Conservation (phyloP, 1,284 basidiomycete species). For the Ceratobasidium sp. region DNA sequence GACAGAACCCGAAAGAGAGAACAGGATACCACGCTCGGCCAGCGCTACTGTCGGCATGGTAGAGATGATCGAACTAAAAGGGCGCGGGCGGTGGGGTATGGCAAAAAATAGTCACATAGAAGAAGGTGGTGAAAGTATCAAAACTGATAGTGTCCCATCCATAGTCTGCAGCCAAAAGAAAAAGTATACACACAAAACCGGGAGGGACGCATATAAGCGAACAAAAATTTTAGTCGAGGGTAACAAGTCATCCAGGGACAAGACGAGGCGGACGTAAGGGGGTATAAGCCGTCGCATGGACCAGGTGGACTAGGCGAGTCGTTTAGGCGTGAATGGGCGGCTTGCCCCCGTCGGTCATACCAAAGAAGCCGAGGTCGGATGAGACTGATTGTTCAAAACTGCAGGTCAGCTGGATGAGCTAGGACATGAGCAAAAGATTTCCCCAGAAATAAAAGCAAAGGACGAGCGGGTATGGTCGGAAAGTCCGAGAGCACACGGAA, state of each 20-base stretch:
- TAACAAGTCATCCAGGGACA: not conserved
- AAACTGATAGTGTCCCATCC: constrained; percentile 38
- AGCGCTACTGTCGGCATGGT: constrained; percentile 46
- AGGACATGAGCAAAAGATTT: constrained; percentile 36
- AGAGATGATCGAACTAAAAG: constrained; percentile 32
- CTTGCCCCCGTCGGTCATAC: constrained; percentile 36
- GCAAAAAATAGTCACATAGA: constrained; percentile 39
- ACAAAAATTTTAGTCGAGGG: constrained; percentile 17
- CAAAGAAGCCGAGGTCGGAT: constrained; percentile 79
- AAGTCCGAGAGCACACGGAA: constrained; percentile 33
- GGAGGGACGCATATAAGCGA: not conserved
- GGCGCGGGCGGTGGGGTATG: constrained; percentile 38
- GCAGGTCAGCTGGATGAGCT: constrained; percentile 45
- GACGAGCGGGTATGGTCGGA: constrained; percentile 28
- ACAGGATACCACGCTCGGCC: constrained; percentile 46
- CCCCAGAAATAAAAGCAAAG: constrained; percentile 18
- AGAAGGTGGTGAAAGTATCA: constrained; percentile 34
- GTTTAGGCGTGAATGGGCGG: constrained; percentile 23
- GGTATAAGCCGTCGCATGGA: constrained; percentile 28
- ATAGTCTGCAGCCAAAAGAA: constrained; percentile 28
- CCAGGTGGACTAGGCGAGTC: constrained; percentile 7
- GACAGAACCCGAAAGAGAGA: constrained; percentile 12
- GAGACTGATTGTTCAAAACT: constrained; percentile 64
- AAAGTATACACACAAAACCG: constrained; percentile 19
- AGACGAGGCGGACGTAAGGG: constrained; percentile 16